Base-by-base conservation (phyloP, 2,329 filamentous ascomycete genomes). In the Fonsecaea multimorphosa region DNA sequence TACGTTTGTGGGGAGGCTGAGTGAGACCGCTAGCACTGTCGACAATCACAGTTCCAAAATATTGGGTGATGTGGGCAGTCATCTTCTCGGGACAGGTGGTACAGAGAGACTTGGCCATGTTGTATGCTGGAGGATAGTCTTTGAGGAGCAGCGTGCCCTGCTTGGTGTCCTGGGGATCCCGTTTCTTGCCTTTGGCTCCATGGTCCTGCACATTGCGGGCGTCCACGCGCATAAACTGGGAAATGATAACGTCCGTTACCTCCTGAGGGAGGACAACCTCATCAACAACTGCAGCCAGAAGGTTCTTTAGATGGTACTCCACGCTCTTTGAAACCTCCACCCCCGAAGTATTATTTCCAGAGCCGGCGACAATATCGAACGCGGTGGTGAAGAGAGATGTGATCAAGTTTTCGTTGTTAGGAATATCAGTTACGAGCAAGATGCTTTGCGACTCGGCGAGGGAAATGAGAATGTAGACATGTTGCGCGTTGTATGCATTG, bases 1-100 rank as follows among this genome's bases (percentile, higher is more conserved):
- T 80, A 63, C 81, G 76, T 66, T 80, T 81, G 31, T 72, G 70
- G 29, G 29, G 73, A 73, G 19, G 69, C 62, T 63, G n/a, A 56
- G 54, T 3, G 58, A 59, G 14, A 14, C 5, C 7, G 5, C 63
- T 51, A 7, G 67, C 61, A 16, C 64, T 59, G 40, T 97, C 93
- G 68, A 98, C 88, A 64, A 99, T 96, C 58, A 98, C 93, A 63
- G 96, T 93, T 78, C 93, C 96, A 77, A 99, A 99, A 77, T 98
- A 99, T 74, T 96, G 93, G 71, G 92, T 94, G 63, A 98, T 90
- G 71, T 96, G 92, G 68, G 93, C 90, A 0, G 92, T 90, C 94
- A 99, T 97, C 78, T 96, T 96, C 72, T 97, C 94, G 0, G 91
- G 88, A 72, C 89, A 96, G 19, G 86, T 86, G 73, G 93, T 95